These are phyloP conservation scores for Saururus chinensis DNA, from an alignment of 164 flowering plant species.

Conservation along the genomic window DNA sequence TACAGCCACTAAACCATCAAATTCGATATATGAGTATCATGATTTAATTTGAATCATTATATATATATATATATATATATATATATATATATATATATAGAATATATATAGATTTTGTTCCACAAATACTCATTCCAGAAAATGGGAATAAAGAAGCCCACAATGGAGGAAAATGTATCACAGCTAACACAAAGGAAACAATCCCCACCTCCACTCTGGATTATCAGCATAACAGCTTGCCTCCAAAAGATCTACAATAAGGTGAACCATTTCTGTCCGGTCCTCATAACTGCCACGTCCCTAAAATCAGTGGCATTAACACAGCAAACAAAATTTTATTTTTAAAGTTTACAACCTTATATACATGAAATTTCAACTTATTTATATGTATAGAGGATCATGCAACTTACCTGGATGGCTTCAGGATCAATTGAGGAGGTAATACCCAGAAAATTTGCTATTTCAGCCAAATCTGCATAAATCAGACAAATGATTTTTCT, in stretches of 20 bases:
- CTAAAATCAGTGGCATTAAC: conserved; percentile 18
- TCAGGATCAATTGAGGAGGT: conserved; percentile 75
- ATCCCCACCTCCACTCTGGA: conserved; percentile 86
- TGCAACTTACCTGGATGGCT: conserved; percentile 65
- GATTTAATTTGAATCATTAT: no score
- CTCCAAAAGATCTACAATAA: conserved; percentile 90
- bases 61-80: no score
- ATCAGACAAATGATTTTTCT: not conserved
- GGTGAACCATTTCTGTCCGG: conserved; percentile 80
- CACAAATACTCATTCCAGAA: not conserved
- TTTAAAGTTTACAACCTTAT: not conserved
- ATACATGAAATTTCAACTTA: not conserved
- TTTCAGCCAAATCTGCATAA: conserved; percentile 85
- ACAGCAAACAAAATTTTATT: no score
- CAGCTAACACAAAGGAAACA: not conserved
- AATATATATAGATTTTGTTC: no score
- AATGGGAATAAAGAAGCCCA: not conserved
- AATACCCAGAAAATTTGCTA: conserved; percentile 85
- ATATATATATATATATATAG: no score
- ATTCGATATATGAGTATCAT: no score
- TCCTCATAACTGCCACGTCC: conserved; percentile 96
- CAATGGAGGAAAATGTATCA: not conserved
- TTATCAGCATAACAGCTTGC: conserved; percentile 90
- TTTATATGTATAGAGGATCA: not conserved
- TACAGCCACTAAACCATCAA: no score